Evolutionary conservation across 169 alveolate species (phyloP).

Genomic region (Plasmodium vivax): DNA sequence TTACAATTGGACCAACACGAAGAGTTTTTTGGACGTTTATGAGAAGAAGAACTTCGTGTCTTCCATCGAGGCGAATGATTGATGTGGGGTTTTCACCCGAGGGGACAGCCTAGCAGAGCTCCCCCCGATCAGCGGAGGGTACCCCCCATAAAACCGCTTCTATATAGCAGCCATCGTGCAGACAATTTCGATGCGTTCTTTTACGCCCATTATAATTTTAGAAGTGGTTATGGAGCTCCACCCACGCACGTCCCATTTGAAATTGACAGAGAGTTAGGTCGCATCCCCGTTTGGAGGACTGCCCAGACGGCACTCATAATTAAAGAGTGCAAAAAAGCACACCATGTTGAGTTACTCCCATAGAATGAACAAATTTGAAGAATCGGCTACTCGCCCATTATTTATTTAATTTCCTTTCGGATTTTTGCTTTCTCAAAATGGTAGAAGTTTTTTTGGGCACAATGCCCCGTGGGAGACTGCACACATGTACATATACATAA

Average conservation of each 20-base stretch:
- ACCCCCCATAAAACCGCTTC: neutral
- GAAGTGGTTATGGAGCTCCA: neutral
- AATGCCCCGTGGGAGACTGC: neutral
- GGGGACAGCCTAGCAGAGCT: neutral
- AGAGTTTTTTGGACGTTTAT: neutral
- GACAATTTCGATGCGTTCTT: neutral
- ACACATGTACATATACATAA: neutral
- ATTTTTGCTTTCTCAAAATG: neutral
- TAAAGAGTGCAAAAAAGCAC: neutral
- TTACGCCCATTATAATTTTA: neutral
- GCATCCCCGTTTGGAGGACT: neutral
- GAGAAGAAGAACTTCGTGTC: conserved; percentile 35
- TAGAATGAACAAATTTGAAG: neutral
- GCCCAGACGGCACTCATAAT: neutral
- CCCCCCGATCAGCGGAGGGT: neutral
- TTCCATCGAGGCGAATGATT: conserved; percentile 47
- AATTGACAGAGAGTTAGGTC: neutral
- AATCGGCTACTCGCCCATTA: neutral
- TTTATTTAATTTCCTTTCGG: neutral
- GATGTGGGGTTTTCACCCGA: neutral
- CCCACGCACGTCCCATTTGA: neutral
- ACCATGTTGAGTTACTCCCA: neutral
- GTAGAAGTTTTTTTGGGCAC: neutral
- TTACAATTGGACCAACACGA: conserved; percentile 33
- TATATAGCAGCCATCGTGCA: neutral